Evolutionary conservation across 208 protist species (phyloP), one percentile per base, ranked within the genome.

Genomic region (Trypanosoma cruzi): DNA sequence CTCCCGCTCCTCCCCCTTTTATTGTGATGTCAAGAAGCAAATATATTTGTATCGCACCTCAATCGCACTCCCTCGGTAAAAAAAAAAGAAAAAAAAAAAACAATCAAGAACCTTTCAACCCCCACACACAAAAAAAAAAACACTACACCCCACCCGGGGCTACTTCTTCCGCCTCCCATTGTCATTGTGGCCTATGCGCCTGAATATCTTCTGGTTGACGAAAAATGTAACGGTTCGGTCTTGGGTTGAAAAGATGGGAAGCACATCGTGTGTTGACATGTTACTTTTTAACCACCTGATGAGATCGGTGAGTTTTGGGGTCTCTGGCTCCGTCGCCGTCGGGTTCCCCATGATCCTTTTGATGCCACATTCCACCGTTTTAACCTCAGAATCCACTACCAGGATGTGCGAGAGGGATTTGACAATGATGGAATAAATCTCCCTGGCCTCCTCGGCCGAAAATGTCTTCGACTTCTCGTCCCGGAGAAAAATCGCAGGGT

Each of bases 161-260:
- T 77, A 65, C 24, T 71, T 64, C 40, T 64, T 64, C n/a, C 46
- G 49, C 65, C 60, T 62, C 60, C 55, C 40, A 49, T 22, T 31
- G 0, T 68, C 53, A 22, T 61, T 64, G 0, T 36, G 44, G 32
- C 24, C 55, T 64, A 52, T 49, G 4, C 31, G 11, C 37, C 75
- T 75, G 34, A 84, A 71, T 29, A 66, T 69, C n/a, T 80, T 79
- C 64, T 79, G 71, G 29, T 85, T 75, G 0, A 83, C 66, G 57
- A 79, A 82, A 53, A 89, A 86, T 13, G 78, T 67, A 10, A 90
- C 65, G 26, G 60, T 44, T 46, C 42, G 54, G 46, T 86, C 68
- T 57, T 54, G 22, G 42, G 59, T 18, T 50, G 82, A 86, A 68
- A 79, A 88, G 20, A 92, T 71, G 37, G 86, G 81, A 24, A 82